These are phyloP conservation scores for Penicillium fimorum DNA, from an alignment of 495 filamentous ascomycete genomes.

Conservation along the genomic window DNA sequence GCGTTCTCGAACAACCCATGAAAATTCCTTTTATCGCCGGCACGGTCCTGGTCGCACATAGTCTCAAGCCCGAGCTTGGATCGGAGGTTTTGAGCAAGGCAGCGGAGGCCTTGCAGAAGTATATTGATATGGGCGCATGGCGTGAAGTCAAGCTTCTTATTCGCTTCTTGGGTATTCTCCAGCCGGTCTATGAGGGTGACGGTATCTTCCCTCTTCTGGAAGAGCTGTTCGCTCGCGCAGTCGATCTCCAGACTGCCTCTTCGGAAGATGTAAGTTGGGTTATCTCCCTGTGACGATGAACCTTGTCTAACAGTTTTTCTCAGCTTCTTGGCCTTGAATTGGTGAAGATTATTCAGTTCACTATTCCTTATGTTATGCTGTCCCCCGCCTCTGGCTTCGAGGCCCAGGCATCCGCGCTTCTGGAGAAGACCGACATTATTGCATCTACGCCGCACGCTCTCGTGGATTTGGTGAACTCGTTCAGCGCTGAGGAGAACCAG, in stretches of 20 bases:
- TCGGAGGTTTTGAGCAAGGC: slow-evolving; percentile 64
- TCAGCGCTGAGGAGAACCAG: slow-evolving; percentile 56
- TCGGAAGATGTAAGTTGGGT: slow-evolving; percentile 74
- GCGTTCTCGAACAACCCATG: slow-evolving; percentile 84
- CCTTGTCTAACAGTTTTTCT: slow-evolving; percentile 22
- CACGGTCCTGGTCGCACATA: slow-evolving; percentile 72
- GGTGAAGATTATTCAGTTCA: slow-evolving; percentile 91
- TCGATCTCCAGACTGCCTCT: slow-evolving; percentile 85
- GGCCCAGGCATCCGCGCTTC: slow-evolving; percentile 67
- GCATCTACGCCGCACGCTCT: slow-evolving; percentile 78
- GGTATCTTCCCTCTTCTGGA: slow-evolving; percentile 84
- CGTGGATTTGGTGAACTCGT: slow-evolving; percentile 81
- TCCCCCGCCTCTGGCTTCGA: slow-evolving; percentile 63
- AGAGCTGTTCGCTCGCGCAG: slow-evolving; percentile 78
- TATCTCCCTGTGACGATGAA: background rate
- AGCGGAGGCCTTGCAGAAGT: slow-evolving; percentile 54
- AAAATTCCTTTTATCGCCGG: slow-evolving; percentile 92
- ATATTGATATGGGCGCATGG: slow-evolving; percentile 73
- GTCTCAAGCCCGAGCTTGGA: slow-evolving; percentile 67
- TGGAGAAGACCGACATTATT: slow-evolving; percentile 91
- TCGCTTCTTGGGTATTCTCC: slow-evolving; percentile 81
- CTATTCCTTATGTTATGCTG: slow-evolving; percentile 86
- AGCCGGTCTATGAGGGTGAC: slow-evolving; percentile 74
- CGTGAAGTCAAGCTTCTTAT: slow-evolving; percentile 86
- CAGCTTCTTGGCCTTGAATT: slow-evolving; percentile 74